Evolutionary conservation across 2,329 filamentous ascomycete genomes (phyloP).

Genomic region (Exophiala viscosa): DNA sequence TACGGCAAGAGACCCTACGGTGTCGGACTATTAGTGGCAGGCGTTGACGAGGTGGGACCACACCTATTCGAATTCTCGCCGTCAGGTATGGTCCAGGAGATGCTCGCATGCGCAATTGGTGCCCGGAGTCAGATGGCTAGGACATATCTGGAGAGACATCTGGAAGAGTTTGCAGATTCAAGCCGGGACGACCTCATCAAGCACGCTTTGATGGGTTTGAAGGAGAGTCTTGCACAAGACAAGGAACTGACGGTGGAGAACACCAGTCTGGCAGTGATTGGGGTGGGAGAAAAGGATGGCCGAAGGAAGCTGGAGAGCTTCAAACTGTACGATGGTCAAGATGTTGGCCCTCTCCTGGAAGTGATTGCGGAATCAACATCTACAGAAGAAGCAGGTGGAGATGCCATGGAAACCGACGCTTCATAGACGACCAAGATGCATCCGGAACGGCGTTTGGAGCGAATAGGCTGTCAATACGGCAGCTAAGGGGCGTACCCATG

Average conservation of each 20-base stretch:
- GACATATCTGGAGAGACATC: slow-evolving; percentile 90
- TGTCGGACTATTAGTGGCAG: slow-evolving; percentile 86
- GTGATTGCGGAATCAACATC: slow-evolving; percentile 50
- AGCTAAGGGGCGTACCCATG: slow-evolving; percentile 1
- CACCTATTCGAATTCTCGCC: slow-evolving; percentile 99
- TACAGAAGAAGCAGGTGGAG: slow-evolving; percentile 41
- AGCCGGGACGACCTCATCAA: slow-evolving; percentile 80
- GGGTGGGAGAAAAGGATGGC: slow-evolving; percentile 48
- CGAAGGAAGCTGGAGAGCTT: slow-evolving; percentile 70
- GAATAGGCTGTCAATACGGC: slow-evolving; percentile 9
- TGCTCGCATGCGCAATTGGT: slow-evolving; percentile 92
- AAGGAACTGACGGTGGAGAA: slow-evolving; percentile 97
- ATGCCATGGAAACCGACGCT: slow-evolving; percentile 58
- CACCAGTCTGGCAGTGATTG: slow-evolving; percentile 84
- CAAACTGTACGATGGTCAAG: slow-evolving; percentile 84
- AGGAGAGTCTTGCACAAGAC: slow-evolving; percentile 94
- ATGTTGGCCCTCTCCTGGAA: slow-evolving; percentile 82
- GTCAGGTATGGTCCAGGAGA: slow-evolving; percentile 92
- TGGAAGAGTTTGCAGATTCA: slow-evolving; percentile 75
- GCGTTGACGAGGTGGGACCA: slow-evolving; percentile 88
- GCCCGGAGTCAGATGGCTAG: slow-evolving; percentile 95
- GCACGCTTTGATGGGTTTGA: slow-evolving; percentile 85
- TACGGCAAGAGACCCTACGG: slow-evolving; percentile 96
- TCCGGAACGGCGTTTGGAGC: slow-evolving; percentile 25
- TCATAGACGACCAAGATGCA: slow-evolving; percentile 24